Percentiles rank a stretch among this genome's conserved stretches.
Conservation (phyloP, 169 alveolate genomes). For the Plasmodium berghei region DNA sequence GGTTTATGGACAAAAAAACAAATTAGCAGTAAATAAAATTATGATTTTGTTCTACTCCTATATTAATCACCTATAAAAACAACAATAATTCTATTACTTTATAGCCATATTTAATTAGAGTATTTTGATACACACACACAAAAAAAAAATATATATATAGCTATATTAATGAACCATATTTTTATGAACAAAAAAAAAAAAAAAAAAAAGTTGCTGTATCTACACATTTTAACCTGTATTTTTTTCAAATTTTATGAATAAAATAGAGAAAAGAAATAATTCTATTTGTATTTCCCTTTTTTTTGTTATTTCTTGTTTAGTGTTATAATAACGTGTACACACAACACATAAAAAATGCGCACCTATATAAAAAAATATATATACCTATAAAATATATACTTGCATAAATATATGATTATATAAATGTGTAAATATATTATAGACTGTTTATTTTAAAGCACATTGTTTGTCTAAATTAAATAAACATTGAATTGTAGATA, state of each 20-base stretch:
- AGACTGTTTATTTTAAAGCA: not conserved
- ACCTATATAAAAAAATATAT: no score
- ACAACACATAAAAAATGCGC: no score
- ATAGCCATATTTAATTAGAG: not conserved
- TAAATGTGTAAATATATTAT: not conserved
- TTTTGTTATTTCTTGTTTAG: no score
- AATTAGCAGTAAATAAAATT: constrained; percentile 17
- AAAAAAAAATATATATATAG: not conserved
- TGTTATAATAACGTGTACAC: no score
- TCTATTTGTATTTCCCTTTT: no score
- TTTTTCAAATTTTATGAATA: no score
- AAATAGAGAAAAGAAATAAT: no score
- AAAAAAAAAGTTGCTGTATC: constrained; percentile 29
- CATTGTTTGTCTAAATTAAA: not conserved
- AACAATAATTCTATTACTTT: constrained; percentile 61
- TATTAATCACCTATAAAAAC: constrained; percentile 28
- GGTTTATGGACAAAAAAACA: not conserved
- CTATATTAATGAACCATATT: no score
- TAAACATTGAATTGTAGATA: constrained; percentile 1
- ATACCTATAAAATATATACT: not conserved
- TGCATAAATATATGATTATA: not conserved
- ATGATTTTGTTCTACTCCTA: constrained; percentile 53
- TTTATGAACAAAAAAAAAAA: not conserved
- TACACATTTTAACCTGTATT: constrained; percentile 13
- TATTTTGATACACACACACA: no score